These are phyloP conservation scores for Ascochyta koolunga DNA, from an alignment of 2,329 filamentous ascomycete species.

Conservation along the genomic window DNA sequence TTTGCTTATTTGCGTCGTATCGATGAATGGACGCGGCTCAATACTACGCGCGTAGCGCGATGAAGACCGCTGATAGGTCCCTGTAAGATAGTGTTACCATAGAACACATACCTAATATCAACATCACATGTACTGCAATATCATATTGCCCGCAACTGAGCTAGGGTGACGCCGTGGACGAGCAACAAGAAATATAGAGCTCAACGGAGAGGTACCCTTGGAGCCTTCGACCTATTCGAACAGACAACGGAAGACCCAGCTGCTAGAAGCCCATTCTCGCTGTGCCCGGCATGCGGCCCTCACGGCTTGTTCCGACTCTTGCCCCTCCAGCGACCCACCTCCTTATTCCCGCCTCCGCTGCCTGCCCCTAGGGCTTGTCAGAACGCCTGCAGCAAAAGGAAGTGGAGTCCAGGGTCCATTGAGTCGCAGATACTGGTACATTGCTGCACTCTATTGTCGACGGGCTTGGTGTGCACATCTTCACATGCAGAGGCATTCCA, in stretches of 20 bases:
- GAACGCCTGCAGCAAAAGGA: slow-evolving; percentile 1
- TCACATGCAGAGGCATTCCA: background rate
- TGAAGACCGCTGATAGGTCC: slow-evolving; percentile 23
- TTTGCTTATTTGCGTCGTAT: slow-evolving; percentile 10
- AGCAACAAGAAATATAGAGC: background rate
- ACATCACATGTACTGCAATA: background rate
- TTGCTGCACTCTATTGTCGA: background rate
- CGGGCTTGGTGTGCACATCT: background rate
- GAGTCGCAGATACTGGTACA: background rate
- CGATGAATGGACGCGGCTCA: slow-evolving; percentile 3
- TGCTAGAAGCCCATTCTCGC: no score
- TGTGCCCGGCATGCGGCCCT: background rate
- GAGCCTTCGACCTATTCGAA: background rate
- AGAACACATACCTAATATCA: slow-evolving; percentile 25
- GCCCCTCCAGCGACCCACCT: slow-evolving; percentile 10
- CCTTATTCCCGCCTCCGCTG: slow-evolving; percentile 11
- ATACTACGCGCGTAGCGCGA: slow-evolving; percentile 5
- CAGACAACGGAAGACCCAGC: background rate
- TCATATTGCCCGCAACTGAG: background rate
- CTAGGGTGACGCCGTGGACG: background rate
- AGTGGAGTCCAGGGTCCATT: background rate
- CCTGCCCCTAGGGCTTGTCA: background rate
- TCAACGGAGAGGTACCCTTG: background rate
- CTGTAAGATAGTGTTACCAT: slow-evolving; percentile 14
- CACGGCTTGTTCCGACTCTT: slow-evolving; percentile 5